Base-by-base conservation (phyloP, 768 basidiomycete genomes). In the Calocybe cyanea region DNA sequence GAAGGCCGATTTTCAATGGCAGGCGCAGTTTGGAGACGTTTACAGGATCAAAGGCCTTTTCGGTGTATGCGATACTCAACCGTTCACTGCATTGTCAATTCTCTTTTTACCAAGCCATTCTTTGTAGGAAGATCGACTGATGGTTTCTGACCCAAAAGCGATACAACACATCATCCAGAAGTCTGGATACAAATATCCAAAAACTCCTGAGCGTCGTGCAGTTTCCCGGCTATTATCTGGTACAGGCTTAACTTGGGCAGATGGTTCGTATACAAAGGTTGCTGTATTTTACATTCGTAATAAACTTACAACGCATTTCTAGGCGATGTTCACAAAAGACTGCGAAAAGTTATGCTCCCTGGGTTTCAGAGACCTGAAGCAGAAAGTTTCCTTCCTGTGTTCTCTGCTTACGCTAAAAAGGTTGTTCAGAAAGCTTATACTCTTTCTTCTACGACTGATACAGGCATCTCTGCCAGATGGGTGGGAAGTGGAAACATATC, bases 141-240 rank as follows among this genome's bases (percentile, higher is more conserved):
- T 76, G 24, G 51, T 77, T 3, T 59, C 72, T 4, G 77, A 79
- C 55, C 68, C 73, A 3, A 77, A 78, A 50, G 75, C 73, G 3
- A 59, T 73, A 23, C 68, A 71, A 38, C 66, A 70, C 48, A 70
- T 77, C 30, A 67, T 70, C 48, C 66, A 68, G 24, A 71, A 70
- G 2, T 63, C 69, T 2, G 70, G 63, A 2, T 73, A 78, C 46
- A 60, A 61, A 18, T 78, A 69, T 46, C 57, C 55, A 18, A 78
- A 75, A 45, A 66, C 61, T 37, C 53, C 61, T 5, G 68, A 67
- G 44, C 63, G 69, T 24, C 55, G 61, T n/a, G 67, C 66, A 41
- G 37, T 70, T 15, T 65, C 68, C 17, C 59, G 66, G 13, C 37
- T 69, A 17, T 38, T 65, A 13, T 52, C 59, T 25, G 72, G 75